Base-by-base conservation (phyloP, 106 monocot genomes). In the Vanilla planifolia region DNA sequence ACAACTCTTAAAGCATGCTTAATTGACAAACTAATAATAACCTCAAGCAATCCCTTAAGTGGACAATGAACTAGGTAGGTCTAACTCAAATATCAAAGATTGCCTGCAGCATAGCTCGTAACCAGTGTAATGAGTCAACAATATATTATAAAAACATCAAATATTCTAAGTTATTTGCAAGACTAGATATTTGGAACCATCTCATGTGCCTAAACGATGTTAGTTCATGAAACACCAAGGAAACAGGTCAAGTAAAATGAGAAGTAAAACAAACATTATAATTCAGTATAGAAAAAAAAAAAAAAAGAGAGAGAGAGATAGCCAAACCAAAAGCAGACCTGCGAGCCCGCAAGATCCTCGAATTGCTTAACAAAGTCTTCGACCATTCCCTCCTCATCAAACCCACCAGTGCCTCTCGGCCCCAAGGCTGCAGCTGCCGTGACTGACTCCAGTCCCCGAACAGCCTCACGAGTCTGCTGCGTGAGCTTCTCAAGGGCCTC, bases 301-400 rank as follows among this genome's bases (percentile, higher is more conserved):
- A 9, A 40, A 40, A 9, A 40, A 40, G 40, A 9, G 14, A 26
- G 21, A 50, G 8, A 24, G 50, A 50, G 21, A 48, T 6, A 50
- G 24, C 3, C 4, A 51, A 39, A 37, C 7, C 0, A 24, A 27
- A 20, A 2, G 10, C 2, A 60, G 32, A 62, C 70, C 70, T 70
- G 70, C 41, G 70, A 70, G 36, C 70, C 70, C 20, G 70, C 70
- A 25, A 70, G 59, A 25, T 61, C 51, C 22, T 70, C 61, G 40
- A 70, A 70, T 21, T 70, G 70, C 42, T 70, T 70, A 5, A 70
- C 61, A 23, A 70, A 53, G 50, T 70, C 70, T 25, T 70, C 70
- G 3, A 60, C 56, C 55, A 59, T 70, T 39, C 70, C 52, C 32
- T 70, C 61, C 22, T 61, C 47, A 30, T 70, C 61, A 60, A 69